Base-by-base conservation (phyloP, 129 eudicot species). In the Helichrysum umbraculigerum region DNA sequence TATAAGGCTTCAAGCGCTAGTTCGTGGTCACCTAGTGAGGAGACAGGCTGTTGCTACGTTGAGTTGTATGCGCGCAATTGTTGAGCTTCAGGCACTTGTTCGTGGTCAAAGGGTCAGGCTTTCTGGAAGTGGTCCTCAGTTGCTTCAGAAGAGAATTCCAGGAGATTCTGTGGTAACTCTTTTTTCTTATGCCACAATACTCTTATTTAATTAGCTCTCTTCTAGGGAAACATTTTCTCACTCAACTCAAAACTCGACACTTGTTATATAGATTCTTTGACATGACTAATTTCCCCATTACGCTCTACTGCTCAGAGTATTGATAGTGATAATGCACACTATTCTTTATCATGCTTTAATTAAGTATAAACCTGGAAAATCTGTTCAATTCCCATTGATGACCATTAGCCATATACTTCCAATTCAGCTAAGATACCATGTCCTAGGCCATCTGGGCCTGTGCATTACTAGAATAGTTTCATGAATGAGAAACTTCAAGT, bases 1-100 rank as follows among this genome's bases (percentile, higher is more conserved):
- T 78, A 92, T 89, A 83, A 92, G 96, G 86, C 80, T 89, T 41
- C 97, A 92, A 85, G 97, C 96, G 61, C 86, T 92, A 33, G 90
- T 89, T 79, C 92, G 97, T 61, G 97, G 97, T 62, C 96, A 92
- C 71, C 81, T 92, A 76, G 96, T 89, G n/a, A 78, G 97, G 75
- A 89, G 96, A 65, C 97, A 92, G 77, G 97, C 97, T 37, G 90
- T 85, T 83, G 91, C 91, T 63, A 92, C 97, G 66, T 82, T 92
- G 80, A 77, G 78, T 54, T 92, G 91, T 81, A 85, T 89, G 97
- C 88, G 86, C 30, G 89, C 90, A 28, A 87, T 92, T 82, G 89
- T 92, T 22, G 87, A 82, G 85, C 77, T 92, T 42, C 97, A 92
- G 81, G 97, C 97, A 75, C 71, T 89, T 70, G 89, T 82, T 82